Percentiles rank a stretch among this genome's conserved stretches.
Conservation (phyloP, 768 basidiomycete species). For the Tubosaeta sp. region DNA sequence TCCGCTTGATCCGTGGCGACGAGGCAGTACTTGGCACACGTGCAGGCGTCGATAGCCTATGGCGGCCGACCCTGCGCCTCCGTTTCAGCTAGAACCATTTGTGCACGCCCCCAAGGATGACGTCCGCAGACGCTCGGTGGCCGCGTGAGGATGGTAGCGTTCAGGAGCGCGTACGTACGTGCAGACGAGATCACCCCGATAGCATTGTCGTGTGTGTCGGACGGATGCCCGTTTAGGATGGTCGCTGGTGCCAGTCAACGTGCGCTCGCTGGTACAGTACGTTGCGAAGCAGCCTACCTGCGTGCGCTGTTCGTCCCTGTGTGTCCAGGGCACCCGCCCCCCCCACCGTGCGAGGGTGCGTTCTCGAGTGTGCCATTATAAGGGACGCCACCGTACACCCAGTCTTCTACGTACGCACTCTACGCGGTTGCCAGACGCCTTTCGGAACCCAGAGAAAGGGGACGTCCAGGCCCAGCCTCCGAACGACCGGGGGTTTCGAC, state of each 20-base stretch:
- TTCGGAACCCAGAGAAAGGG: too few species aligned
- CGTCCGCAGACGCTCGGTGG: neutral
- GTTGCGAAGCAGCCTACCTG: too few species aligned
- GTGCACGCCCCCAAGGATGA: neutral
- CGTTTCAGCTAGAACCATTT: neutral
- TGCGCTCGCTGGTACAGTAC: too few species aligned
- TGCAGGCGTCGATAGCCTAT: neutral
- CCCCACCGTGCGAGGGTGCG: neutral
- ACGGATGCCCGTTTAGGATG: too few species aligned
- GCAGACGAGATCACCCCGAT: neutral
- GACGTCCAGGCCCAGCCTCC: too few species aligned
- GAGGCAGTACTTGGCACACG: neutral
- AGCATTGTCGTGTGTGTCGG: neutral
- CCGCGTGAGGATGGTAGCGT: too few species aligned
- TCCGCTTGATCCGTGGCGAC: neutral
- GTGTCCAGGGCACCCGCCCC: too few species aligned
- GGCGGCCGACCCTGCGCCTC: neutral
- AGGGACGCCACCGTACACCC: neutral
- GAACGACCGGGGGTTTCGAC: too few species aligned
- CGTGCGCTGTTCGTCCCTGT: too few species aligned
- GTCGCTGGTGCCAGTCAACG: too few species aligned
- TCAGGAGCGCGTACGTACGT: neutral
- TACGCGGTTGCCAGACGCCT: neutral
- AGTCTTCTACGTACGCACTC: neutral
- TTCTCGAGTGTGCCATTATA: neutral